These are phyloP conservation scores for Xylaria sp. DNA, from an alignment of 2,329 filamentous ascomycete species.

Conservation along the genomic window DNA sequence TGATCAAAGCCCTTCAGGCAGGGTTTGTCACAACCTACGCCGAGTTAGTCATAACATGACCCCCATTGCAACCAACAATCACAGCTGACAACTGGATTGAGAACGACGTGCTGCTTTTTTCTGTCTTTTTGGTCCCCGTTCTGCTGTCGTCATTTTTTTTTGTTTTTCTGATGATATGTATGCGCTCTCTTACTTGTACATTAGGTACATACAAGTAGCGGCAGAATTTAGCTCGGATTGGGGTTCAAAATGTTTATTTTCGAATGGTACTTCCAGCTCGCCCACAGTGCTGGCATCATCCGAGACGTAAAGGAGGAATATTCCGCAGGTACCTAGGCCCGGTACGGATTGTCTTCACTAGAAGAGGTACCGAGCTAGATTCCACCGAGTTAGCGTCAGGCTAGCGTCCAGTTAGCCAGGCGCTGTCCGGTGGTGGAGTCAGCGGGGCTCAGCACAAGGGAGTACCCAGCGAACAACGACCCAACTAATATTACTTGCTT, in stretches of 20 bases:
- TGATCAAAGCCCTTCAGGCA: neutral
- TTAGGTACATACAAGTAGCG: neutral
- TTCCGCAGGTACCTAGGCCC: neutral
- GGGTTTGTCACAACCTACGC: neutral
- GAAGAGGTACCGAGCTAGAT: neutral
- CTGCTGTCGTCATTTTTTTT: neutral
- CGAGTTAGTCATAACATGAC: neutral
- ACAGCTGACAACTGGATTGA: constrained; percentile 7
- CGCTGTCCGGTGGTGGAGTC: neutral
- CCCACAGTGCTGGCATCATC: neutral
- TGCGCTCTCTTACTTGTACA: neutral
- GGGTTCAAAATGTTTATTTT: no score
- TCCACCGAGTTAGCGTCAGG: neutral
- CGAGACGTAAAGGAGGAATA: neutral
- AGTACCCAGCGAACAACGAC: neutral
- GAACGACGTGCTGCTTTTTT: neutral
- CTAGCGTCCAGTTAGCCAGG: neutral
- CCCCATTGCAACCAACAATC: neutral
- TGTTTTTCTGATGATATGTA: neutral
- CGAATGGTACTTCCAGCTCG: neutral
- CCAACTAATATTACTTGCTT: neutral
- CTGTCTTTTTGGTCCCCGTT: neutral
- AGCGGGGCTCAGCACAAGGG: neutral
- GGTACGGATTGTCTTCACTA: neutral
- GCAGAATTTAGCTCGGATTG: no score